Conservation (phyloP, 306 rosid species). For the Vicia villosa region DNA sequence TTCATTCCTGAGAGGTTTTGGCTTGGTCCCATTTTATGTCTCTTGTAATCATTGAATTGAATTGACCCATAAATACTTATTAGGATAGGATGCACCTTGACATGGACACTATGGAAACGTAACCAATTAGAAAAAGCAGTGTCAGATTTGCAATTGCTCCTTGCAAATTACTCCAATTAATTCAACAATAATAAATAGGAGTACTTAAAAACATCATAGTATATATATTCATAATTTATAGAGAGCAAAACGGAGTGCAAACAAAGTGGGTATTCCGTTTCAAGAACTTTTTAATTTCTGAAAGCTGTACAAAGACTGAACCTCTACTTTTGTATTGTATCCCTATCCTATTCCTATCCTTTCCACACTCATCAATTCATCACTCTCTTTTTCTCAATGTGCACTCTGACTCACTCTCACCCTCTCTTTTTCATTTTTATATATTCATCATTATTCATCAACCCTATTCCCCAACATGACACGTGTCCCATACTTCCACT, state of each 20-base stretch:
- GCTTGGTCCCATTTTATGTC: too few species aligned
- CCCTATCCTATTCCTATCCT: conserved; percentile 17
- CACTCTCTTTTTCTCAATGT: conserved; percentile 37
- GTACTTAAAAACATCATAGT: too few species aligned
- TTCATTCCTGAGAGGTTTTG: too few species aligned
- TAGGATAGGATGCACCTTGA: conserved; percentile 37
- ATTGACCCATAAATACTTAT: too few species aligned
- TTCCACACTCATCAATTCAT: neutral
- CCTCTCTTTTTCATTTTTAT: conserved; percentile 4
- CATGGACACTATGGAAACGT: conserved; percentile 29
- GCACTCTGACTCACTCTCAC: conserved; percentile 46
- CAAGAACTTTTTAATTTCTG: conserved; percentile 23
- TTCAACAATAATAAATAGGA: neutral
- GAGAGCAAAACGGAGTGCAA: conserved; percentile 8
- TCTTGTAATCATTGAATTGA: too few species aligned
- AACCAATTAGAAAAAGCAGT: conserved; percentile 13
- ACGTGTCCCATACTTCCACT: conserved; percentile 41
- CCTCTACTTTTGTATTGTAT: conserved; percentile 35
- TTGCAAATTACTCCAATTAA: conserved; percentile 4
- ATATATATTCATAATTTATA: too few species aligned
- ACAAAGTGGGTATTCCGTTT: conserved; percentile 37
- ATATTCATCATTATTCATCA: neutral
- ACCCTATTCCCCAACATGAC: conserved; percentile 49
- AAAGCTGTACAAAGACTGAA: neutral
- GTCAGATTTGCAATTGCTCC: conserved; percentile 28